These are phyloP conservation scores for Microsporum audouinii DNA, from an alignment of 2,329 filamentous ascomycete genomes.

Conservation along the genomic window DNA sequence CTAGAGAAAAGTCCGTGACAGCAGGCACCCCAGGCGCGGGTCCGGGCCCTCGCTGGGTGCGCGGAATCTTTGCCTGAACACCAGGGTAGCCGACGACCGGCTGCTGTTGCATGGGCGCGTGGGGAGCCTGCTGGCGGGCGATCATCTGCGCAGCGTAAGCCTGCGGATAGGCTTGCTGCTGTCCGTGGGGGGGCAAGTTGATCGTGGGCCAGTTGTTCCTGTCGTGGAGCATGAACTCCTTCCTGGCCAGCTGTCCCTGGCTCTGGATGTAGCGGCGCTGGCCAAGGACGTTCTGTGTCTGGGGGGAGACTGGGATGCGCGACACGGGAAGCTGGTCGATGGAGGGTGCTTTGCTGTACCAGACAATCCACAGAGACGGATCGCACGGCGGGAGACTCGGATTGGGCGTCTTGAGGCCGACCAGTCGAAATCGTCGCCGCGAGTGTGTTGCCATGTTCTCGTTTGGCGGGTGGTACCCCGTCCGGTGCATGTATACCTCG, in stretches of 20 bases:
- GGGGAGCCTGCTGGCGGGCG: conserved; percentile 26
- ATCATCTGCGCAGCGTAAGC: conserved; percentile 30
- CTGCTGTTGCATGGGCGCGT: conserved; percentile 21
- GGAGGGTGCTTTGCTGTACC: conserved; percentile 70
- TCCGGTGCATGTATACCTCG: conserved; percentile 76
- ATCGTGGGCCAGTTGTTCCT: conserved; percentile 82
- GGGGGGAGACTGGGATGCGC: conserved; percentile 38
- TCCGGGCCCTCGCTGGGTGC: conserved; percentile 34
- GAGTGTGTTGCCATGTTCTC: conserved; percentile 67
- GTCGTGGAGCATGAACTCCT: conserved; percentile 91
- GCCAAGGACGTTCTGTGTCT: conserved; percentile 31
- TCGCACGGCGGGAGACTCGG: conserved; percentile 62
- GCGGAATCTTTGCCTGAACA: conserved; percentile 26
- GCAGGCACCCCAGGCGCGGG: conserved; percentile 21
- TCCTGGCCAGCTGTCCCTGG: conserved; percentile 71
- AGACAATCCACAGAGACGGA: conserved; percentile 76
- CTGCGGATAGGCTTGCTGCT: conserved; percentile 40
- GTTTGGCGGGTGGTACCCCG: conserved; percentile 61
- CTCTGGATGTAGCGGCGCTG: conserved; percentile 51
- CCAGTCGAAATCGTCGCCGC: conserved; percentile 74
- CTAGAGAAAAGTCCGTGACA: conserved; percentile 43
- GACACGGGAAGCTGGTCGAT: conserved; percentile 60
- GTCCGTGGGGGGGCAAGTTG: conserved; percentile 49
- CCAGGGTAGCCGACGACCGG: conserved; percentile 16
- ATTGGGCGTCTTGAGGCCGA: conserved; percentile 57